Evolutionary conservation across 1,139 yeast species (phyloP), one percentile per base, ranked within the genome.

Genomic region (Suhomyces panamericanus): DNA sequence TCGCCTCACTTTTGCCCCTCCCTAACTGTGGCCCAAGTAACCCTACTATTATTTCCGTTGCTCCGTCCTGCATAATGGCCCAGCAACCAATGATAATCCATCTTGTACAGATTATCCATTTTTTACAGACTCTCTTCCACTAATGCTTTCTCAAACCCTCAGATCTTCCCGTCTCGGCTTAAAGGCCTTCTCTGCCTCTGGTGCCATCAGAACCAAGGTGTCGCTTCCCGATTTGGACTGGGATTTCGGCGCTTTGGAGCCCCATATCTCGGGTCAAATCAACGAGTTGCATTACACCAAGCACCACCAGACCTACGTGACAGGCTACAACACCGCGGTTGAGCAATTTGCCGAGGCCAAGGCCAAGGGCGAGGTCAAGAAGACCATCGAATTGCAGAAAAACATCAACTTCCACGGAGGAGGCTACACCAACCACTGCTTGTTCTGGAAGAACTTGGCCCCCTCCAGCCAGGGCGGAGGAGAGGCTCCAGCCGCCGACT

Each of bases 251-350:
- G 96, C 93, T 20, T 77, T 91, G 50, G 98, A 91, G 73, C 98
- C 98, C 47, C 80, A 73, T 71, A 89, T 91, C 58, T 84, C 96
- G 36, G 96, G 90, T 42, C 81, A 87, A 64, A 90, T 91, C 71
- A 91, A 89, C 69, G 96, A 89, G 69, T 61, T 86, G 44, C 98
- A 91, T 74, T 85, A 91, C 79, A 76, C 84, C 57, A 90, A 91
- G 75, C 98, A 91, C 70, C 97, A 91, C 69, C 96, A 89, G 70
- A 87, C 96, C 32, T 91, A 91, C 62, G 97, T 89, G 59, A 87
- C 80, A 62, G 95, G 96, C 41, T 87, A 82, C 75, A 91, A 91
- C 72, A 71, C 83, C 34, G 91, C 96, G 34, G 69, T 81, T 60
- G 96, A 88, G 67, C 86, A 87, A 67, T 77, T 82, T 44, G 80